Percentiles rank a stretch among this genome's conserved stretches.
These are phyloP conservation scores for Leptographium galeiforme DNA, from an alignment of 2,329 filamentous ascomycete genomes.

Conservation along the genomic window DNA sequence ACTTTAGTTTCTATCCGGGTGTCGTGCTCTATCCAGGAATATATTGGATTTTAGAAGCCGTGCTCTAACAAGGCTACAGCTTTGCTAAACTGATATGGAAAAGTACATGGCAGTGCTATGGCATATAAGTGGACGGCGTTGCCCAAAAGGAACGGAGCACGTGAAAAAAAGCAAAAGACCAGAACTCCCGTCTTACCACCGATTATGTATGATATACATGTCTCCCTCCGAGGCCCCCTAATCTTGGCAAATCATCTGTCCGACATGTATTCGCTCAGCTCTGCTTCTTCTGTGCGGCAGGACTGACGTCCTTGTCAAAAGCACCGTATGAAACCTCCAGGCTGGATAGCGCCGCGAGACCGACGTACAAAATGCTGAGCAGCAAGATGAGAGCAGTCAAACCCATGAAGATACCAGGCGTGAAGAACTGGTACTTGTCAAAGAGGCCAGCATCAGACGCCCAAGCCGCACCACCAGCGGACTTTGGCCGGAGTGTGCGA, in stretches of 20 bases:
- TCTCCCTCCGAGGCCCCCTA: not conserved
- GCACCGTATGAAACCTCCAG: conserved; percentile 85
- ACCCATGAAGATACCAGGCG: conserved; percentile 82
- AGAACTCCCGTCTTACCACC: not conserved
- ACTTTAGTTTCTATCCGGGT: not conserved
- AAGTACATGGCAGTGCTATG: not conserved
- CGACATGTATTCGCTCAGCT: conserved; percentile 19
- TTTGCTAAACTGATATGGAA: not conserved
- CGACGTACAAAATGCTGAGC: conserved; percentile 65
- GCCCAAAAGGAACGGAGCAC: not conserved
- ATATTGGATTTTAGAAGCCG: not conserved
- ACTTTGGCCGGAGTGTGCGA: conserved; percentile 16
- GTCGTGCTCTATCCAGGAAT: not conserved
- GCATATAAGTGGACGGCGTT: not conserved
- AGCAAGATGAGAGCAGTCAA: conserved; percentile 58
- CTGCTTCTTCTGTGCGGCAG: conserved; percentile 76
- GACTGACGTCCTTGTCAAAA: conserved; percentile 92
- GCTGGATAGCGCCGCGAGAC: conserved; percentile 61
- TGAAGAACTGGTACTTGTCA: conserved; percentile 90
- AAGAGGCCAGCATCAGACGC: conserved; percentile 50
- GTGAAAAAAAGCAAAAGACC: not conserved
- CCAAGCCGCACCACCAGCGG: conserved; percentile 21
- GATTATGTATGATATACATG: not conserved
- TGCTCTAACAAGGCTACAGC: not conserved
- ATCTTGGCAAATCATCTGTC: not conserved